Percentiles rank a stretch among this genome's conserved stretches.
phyloP scores from a whole-genome alignment of 176 grass and related monocot species.

The Triticum monococcum region DNA sequence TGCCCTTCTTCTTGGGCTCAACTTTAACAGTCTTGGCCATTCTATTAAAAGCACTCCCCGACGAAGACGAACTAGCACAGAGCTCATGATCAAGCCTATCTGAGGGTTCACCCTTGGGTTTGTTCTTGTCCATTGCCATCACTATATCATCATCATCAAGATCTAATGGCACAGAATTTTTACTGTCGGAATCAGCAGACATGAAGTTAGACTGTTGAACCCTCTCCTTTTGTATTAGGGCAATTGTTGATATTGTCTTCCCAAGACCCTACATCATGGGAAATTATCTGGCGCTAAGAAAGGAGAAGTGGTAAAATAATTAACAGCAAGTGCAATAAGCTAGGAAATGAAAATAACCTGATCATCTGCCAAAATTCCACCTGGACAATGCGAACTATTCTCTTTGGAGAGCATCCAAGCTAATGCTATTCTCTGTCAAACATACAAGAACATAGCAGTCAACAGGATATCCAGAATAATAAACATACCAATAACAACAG shows the following conservation, averaged over 20 bases:
- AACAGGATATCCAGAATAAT: constrained; percentile 17
- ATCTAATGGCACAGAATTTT: constrained; percentile 46
- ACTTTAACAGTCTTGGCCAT: not conserved
- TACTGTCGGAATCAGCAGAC: constrained; percentile 35
- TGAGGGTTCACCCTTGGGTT: constrained; percentile 19
- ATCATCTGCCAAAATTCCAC: constrained; percentile 98
- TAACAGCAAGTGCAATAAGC: constrained; percentile 16
- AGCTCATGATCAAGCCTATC: not conserved
- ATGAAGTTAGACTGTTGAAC: constrained; percentile 69
- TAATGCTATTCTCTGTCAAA: constrained; percentile 85
- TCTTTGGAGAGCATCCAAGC: constrained; percentile 94
- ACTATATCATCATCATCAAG: constrained; percentile 56
- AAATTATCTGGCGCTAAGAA: constrained; percentile 8
- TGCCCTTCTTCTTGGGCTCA: constrained; percentile 40
- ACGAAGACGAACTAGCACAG: not conserved
- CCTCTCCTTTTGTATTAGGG: constrained; percentile 85
- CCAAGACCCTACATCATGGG: constrained; percentile 64
- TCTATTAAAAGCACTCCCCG: constrained; percentile 15
- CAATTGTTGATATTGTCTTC: constrained; percentile 88
- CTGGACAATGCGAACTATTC: constrained; percentile 75
- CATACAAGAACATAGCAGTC: constrained; percentile 30
- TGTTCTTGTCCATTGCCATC: constrained; percentile 17
- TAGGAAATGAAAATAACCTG: constrained; percentile 60
- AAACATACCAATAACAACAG: constrained; percentile 24
- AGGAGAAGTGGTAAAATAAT: constrained; percentile 19